A percentile compares a stretch with the other conserved stretches of the same genome.
phyloP scores from a whole-genome alignment of 139 green algal genomes.

The Chlamydomonas eustigma region DNA sequence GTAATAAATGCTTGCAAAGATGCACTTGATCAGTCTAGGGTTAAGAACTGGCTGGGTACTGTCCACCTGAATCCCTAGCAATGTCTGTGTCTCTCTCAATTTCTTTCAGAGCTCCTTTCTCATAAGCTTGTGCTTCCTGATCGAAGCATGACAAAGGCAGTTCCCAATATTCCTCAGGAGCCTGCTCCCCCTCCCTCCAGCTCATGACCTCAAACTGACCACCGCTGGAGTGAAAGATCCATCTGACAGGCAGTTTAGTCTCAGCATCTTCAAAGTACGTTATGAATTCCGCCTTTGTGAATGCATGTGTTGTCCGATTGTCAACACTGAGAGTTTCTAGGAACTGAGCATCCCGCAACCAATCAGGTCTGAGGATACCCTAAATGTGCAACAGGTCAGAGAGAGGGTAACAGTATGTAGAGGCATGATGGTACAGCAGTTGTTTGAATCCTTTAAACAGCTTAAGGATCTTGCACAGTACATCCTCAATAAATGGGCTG shows the following conservation, averaged over 20 bases:
- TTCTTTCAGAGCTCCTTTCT: not conserved
- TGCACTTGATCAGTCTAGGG: too few relatives aligned
- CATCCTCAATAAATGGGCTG: too few relatives aligned
- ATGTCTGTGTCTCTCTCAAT: not conserved
- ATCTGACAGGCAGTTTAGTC: not conserved
- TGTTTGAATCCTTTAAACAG: too few relatives aligned
- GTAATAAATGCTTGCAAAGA: not conserved
- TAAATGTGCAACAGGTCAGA: too few relatives aligned
- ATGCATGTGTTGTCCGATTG: not conserved
- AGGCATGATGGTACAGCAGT: too few relatives aligned
- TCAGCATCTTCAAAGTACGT: constrained; percentile 5
- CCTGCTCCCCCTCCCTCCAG: not conserved
- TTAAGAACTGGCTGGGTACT: too few relatives aligned
- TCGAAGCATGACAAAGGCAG: constrained; percentile 4
- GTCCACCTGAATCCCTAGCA: not conserved
- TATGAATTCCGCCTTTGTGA: constrained; percentile 15
- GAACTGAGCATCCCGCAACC: constrained; percentile 1
- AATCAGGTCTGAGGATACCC: constrained; percentile 3
- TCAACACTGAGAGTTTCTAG: not conserved
- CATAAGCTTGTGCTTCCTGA: not conserved
- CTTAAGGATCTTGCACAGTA: too few relatives aligned
- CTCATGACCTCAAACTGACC: constrained; percentile 12
- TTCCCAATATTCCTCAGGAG: constrained; percentile 4
- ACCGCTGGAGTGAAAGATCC: not conserved
- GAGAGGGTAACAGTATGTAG: too few relatives aligned